A percentile compares a stretch with the other conserved stretches of the same genome.
Evolutionary conservation across 2,329 filamentous ascomycete species (phyloP).

Genomic region (Volutella citrinella): DNA sequence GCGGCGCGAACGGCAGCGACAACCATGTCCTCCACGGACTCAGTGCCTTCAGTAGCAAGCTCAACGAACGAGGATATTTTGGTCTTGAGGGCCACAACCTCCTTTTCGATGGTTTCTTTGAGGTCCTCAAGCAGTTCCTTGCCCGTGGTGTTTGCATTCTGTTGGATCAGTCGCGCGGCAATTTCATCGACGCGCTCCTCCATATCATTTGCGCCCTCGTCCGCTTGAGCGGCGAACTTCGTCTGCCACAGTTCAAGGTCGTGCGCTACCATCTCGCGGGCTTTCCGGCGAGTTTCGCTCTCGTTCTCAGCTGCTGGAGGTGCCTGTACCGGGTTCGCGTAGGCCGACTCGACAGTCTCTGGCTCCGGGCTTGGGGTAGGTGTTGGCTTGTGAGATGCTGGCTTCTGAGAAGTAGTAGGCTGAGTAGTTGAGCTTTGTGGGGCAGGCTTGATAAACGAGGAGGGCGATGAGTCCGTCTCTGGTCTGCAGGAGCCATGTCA

Average conservation of each 20-base stretch:
- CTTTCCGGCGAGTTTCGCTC: conserved; percentile 53
- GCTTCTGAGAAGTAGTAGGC: conserved; percentile 31
- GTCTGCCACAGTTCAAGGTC: conserved; percentile 85
- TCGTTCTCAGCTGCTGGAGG: conserved; percentile 47
- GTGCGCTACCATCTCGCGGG: conserved; percentile 66
- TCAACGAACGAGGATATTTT: conserved; percentile 64
- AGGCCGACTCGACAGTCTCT: conserved; percentile 23
- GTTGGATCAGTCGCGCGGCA: conserved; percentile 52
- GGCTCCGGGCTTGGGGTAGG: conserved; percentile 21
- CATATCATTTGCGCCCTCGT: conserved; percentile 74
- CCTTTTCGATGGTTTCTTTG: conserved; percentile 61
- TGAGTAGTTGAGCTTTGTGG: conserved; percentile 26
- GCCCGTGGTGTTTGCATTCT: conserved; percentile 64
- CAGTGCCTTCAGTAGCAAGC: conserved; percentile 42
- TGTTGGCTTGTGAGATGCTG: conserved; percentile 10
- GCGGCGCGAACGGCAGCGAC: conserved; percentile 57
- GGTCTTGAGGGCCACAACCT: conserved; percentile 63
- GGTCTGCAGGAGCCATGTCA: conserved; percentile 13
- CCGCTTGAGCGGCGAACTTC: conserved; percentile 81
- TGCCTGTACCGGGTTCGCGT: conserved; percentile 39
- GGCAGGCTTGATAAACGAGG: conserved; percentile 34
- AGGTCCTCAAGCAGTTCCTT: conserved; percentile 66
- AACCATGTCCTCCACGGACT: conserved; percentile 42
- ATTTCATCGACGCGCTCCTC: conserved; percentile 65
- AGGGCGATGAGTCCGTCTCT: conserved; percentile 24